Evolutionary conservation across 345 rosid species (phyloP).

Genomic region (Balakata baccata): DNA sequence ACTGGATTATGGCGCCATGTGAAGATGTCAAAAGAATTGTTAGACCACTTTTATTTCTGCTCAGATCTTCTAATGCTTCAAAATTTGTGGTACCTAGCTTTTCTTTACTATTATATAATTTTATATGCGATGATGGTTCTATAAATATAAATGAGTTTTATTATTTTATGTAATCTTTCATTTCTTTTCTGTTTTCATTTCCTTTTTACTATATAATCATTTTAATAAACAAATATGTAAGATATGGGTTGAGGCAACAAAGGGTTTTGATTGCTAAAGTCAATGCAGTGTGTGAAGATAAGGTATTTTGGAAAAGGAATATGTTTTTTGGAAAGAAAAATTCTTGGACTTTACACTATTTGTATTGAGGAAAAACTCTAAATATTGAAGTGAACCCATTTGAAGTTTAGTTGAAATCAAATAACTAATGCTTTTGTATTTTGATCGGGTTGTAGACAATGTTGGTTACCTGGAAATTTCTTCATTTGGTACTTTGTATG

Average conservation of each 20-base stretch:
- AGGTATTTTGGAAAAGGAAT: slow-evolving; percentile 2
- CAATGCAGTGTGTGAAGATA: not conserved
- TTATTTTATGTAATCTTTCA: not conserved
- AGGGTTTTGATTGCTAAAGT: not conserved
- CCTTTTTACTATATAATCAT: not conserved
- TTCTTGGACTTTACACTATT: not conserved
- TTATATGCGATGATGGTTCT: not conserved
- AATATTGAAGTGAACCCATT: not conserved
- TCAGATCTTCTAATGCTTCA: slow-evolving; percentile 81
- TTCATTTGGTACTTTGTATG: not conserved
- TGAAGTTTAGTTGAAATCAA: not conserved
- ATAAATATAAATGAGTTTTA: not conserved
- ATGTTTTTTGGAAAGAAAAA: not conserved
- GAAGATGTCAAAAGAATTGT: slow-evolving; percentile 74
- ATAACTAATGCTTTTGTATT: not conserved
- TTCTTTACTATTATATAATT: slow-evolving; percentile 1
- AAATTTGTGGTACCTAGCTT: slow-evolving; percentile 75
- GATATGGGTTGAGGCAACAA: slow-evolving; percentile 2
- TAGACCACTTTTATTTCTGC: slow-evolving; percentile 80
- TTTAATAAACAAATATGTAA: not conserved
- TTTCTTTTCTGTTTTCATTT: not conserved
- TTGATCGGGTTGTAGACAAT: not conserved
- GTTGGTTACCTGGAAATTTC: not conserved
- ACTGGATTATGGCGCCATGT: slow-evolving; percentile 86
- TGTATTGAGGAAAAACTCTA: not conserved